These are phyloP conservation scores for Gentiana straminea DNA, from an alignment of 257 asterid species.

Conservation along the genomic window DNA sequence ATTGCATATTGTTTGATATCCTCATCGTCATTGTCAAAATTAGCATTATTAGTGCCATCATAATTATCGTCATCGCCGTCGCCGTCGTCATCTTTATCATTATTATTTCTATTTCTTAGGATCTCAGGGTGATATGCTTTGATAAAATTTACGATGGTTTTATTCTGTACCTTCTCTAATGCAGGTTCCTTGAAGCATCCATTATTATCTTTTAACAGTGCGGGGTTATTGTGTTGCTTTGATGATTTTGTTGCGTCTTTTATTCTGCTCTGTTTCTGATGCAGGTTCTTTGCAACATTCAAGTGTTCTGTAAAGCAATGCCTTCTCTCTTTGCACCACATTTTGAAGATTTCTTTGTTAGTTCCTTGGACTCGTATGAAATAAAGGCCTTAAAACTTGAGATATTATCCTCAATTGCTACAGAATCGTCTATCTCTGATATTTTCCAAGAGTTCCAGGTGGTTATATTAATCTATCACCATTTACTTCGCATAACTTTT, in stretches of 20 bases:
- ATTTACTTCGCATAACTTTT: too few species aligned
- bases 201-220: background rate
- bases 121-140: too few species aligned
- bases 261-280: constrained; percentile 8
- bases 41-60: too few species aligned
- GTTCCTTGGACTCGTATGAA: constrained; percentile 67
- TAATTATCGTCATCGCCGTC: too few species aligned
- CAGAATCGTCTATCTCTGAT: constrained; percentile 59
- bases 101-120: too few species aligned
- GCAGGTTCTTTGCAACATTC: constrained; percentile 93
- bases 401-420: constrained; percentile 73
- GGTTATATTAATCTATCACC: constrained; percentile 4
- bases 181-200: constrained; percentile 92
- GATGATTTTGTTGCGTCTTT: too few species aligned
- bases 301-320: constrained; percentile 81
- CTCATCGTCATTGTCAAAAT: too few species aligned
- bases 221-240: too few species aligned
- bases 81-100: too few species aligned
- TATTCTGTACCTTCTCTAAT: constrained; percentile 6
- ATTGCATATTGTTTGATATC: too few species aligned
- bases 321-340: constrained; percentile 65
- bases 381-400: constrained; percentile 84
- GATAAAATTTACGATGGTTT: too few species aligned
- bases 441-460: constrained; percentile 96
- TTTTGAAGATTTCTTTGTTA: constrained; percentile 85